A percentile compares a stretch with the other conserved stretches of the same genome.
phyloP scores from a whole-genome alignment of 345 rosid species.

The Salix brachista region DNA sequence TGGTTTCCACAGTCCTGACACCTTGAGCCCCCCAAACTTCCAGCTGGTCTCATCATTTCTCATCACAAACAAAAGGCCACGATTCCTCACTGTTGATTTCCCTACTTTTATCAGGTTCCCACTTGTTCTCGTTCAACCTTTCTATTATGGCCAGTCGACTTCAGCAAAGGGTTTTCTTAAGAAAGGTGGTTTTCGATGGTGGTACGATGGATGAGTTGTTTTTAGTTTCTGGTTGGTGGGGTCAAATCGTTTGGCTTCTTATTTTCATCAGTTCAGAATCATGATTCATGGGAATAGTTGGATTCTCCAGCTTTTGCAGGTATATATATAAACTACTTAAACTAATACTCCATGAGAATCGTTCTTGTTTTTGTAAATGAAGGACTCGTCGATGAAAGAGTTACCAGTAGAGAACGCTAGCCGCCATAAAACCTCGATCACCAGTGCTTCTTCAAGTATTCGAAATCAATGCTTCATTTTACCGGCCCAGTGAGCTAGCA shows the following conservation, averaged over 20 bases:
- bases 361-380: not conserved
- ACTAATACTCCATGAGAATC: not conserved
- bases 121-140: not conserved
- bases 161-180: not conserved
- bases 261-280: not conserved
- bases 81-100: not conserved
- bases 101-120: not conserved
- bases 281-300: not conserved
- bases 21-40: conserved; percentile 25
- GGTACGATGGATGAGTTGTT: not conserved
- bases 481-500: not conserved
- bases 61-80: not conserved
- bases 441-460: not conserved
- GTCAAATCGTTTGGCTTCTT: not conserved
- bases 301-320: not conserved
- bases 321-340: not conserved
- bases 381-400: not conserved
- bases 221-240: not conserved
- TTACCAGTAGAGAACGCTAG: not conserved
- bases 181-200: not conserved
- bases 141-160: not conserved
- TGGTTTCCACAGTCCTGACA: conserved; percentile 76
- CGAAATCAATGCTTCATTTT: not conserved
- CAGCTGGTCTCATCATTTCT: conserved; percentile 7
- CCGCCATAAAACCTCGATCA: not conserved